phyloP scores from a whole-genome alignment of 1,284 basidiomycete species.

The Cystobasidiaceae sp. region DNA sequence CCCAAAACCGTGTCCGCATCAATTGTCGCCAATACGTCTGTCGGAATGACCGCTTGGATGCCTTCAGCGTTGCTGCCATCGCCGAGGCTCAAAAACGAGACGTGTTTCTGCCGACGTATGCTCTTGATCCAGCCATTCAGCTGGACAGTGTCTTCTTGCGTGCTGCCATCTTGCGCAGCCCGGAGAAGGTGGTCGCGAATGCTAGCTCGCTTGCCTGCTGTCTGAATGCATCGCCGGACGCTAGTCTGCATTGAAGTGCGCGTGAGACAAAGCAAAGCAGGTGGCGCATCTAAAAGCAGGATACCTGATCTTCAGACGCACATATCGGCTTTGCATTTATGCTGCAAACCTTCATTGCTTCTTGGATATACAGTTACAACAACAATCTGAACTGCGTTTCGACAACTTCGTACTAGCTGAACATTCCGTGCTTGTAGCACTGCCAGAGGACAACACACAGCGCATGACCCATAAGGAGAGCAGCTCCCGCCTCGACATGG shows the following conservation, averaged over 20 bases:
- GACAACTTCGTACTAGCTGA: background rate
- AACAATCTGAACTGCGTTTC: background rate
- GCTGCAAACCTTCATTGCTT: too few species aligned
- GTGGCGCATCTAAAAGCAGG: background rate
- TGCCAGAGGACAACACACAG: constrained; percentile 3
- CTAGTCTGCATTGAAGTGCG: constrained; percentile 6
- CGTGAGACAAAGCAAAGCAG: background rate
- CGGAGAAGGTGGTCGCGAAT: background rate
- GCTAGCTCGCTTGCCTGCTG: background rate
- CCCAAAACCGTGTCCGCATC: constrained; percentile 26
- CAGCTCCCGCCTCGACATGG: background rate
- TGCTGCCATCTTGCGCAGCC: background rate
- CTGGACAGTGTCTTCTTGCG: background rate
- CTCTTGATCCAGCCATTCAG: constrained; percentile 75
- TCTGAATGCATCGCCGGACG: constrained; percentile 2
- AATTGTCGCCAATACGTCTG: constrained; percentile 43
- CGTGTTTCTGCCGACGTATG: constrained; percentile 74
- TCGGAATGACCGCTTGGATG: constrained; percentile 71
- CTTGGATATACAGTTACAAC: background rate
- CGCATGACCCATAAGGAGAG: constrained; percentile 1
- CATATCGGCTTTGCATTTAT: too few species aligned
- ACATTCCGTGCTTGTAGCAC: background rate
- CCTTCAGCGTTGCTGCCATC: constrained; percentile 68
- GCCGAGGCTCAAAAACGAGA: constrained; percentile 73
- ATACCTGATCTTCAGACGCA: too few species aligned